Conservation (phyloP, 129 eudicot species). For the Oenanthe sinensis region DNA sequence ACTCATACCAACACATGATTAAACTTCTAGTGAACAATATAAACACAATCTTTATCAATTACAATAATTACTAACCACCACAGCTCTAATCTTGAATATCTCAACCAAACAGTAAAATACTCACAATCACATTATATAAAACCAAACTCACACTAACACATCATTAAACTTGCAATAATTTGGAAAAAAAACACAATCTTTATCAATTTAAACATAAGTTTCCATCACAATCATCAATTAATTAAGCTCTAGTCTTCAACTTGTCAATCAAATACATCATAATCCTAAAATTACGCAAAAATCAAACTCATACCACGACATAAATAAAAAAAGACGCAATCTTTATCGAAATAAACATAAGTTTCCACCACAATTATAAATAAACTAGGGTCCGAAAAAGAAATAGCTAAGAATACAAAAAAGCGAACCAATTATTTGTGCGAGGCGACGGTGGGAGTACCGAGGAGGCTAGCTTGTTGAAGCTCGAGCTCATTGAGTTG, state of each 20-base stretch:
- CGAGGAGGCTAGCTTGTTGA: conserved; percentile 68
- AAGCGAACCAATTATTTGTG: no score
- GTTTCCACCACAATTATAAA: not conserved
- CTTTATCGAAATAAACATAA: not conserved
- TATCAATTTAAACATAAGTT: not conserved
- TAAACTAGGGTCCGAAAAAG: not conserved
- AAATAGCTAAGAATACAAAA: no score
- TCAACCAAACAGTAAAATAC: not conserved
- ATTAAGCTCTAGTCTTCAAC: not conserved
- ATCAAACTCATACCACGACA: no score
- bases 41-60: not conserved
- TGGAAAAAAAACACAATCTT: not conserved
- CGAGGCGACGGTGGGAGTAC: conserved; percentile 24
- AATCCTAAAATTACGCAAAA: no score
- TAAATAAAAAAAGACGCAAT: not conserved
- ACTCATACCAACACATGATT: not conserved
- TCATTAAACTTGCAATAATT: no score
- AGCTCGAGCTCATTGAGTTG: conserved; percentile 58
- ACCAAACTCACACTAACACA: no score
- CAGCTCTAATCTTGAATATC: no score
- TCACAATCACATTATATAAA: no score
- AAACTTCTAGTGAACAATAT: not conserved
- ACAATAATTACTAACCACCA: no score
- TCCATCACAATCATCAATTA: not conserved
- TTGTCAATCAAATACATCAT: not conserved